Evolutionary conservation across 2,329 filamentous ascomycete species (phyloP).

Genomic region (Gaeumannomyces sp.): DNA sequence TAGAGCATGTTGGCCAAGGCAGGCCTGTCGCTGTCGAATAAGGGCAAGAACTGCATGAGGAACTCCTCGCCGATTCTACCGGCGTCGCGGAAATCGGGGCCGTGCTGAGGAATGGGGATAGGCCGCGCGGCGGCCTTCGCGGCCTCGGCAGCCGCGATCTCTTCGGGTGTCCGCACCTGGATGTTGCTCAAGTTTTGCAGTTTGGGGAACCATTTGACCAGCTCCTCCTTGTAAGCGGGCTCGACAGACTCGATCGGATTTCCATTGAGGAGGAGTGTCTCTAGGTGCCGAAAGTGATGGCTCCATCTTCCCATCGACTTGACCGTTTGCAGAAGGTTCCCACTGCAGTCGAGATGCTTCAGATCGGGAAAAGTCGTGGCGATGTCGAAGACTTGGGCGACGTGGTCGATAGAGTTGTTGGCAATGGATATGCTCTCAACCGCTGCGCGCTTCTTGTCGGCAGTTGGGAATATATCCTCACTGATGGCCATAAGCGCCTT

Average conservation of each 20-base stretch:
- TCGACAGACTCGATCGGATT: constrained; percentile 64
- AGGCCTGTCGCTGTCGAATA: constrained; percentile 67
- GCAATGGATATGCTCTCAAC: constrained; percentile 78
- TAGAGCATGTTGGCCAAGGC: constrained; percentile 63
- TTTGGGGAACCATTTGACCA: constrained; percentile 77
- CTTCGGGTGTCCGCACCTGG: constrained; percentile 66
- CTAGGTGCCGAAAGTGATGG: constrained; percentile 68
- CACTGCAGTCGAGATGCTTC: constrained; percentile 81
- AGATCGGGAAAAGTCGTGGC: constrained; percentile 77
- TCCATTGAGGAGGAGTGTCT: constrained; percentile 71
- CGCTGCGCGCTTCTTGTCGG: constrained; percentile 66
- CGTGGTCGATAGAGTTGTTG: constrained; percentile 69
- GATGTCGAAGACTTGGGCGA: constrained; percentile 66
- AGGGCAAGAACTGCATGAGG: constrained; percentile 63
- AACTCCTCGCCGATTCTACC: constrained; percentile 70
- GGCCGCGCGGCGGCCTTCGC: constrained; percentile 42
- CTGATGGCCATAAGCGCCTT: constrained; percentile 85
- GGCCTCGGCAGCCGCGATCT: constrained; percentile 51
- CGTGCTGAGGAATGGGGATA: constrained; percentile 54
- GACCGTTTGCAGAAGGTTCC: constrained; percentile 68
- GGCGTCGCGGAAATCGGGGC: constrained; percentile 68
- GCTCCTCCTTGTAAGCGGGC: constrained; percentile 57
- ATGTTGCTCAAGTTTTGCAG: constrained; percentile 70
- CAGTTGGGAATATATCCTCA: constrained; percentile 66
- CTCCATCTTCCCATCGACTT: constrained; percentile 69